Base-by-base conservation (phyloP, 768 basidiomycete species). In the Xerocomellus chrysenteron region DNA sequence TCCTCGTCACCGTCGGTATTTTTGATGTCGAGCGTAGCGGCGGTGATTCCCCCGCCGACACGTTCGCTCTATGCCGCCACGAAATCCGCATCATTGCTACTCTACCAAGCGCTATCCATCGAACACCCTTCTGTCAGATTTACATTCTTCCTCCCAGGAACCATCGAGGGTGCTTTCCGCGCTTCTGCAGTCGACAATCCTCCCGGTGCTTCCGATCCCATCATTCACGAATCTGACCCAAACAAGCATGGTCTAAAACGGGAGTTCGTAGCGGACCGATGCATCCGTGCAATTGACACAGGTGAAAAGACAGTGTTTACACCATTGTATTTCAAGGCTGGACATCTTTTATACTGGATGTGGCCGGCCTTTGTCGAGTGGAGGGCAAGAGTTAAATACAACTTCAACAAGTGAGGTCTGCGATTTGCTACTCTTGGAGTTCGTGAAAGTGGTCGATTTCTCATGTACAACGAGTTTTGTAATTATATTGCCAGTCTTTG, bases 41-140 rank as follows among this genome's bases (percentile, higher is more conserved):
- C 91, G 3, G 76, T 87, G 7, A 85, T 94, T 36, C 90, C 94
- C 3, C 84, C 94, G 0, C 94, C 94, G 1, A 93, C 90, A 1
- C 86, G 94, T 8, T 75, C 90, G 1, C 74, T 98, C 36, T 98
- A 98, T 67, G 84, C 81, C 0, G 84, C 92, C 4, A 90, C 88
- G 11, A 97, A 98, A 70, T 78, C 87, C 3, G 89, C 93, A 0
- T 84, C 88, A 1, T 80, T 91, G 30, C 59, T 87, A 6, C 83
- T 94, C 54, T 93, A 85, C 69, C 89, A 90, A 69, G 78, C 87
- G 0, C 82, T 94, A 33, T 76, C 91, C 5, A 88, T 92, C 56
- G 92, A 94, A 61, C 87, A 93, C 58, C 88, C 90, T 7, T 65
- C 71, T 3, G 82, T 94, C 61, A 45, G 72, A 0, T 92, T 92